Evolutionary conservation across 768 basidiomycete species (phyloP).

Genomic region (Lactifluus volemus): DNA sequence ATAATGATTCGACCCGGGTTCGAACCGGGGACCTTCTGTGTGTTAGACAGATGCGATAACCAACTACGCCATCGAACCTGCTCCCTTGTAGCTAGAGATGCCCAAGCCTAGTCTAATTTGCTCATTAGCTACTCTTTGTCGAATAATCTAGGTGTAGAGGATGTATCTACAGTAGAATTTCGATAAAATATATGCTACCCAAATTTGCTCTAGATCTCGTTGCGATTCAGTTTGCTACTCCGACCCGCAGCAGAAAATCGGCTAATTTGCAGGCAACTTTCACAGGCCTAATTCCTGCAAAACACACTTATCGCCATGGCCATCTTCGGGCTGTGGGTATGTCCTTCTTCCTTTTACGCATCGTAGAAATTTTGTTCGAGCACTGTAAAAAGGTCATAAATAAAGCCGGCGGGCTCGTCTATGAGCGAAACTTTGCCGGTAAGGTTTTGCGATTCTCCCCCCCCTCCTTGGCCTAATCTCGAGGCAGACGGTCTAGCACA

Average conservation of each 20-base stretch:
- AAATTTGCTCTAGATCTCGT: too few species aligned
- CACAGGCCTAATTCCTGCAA: too few species aligned
- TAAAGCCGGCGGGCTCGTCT: conserved; percentile 95
- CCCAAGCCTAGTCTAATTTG: too few species aligned
- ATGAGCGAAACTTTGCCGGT: conserved; percentile 90
- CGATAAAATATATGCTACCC: too few species aligned
- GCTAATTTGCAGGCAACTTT: too few species aligned
- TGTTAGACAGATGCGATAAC: conserved; percentile 76
- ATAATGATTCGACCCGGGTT: conserved; percentile 18
- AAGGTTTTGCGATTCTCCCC: conserved; percentile 16
- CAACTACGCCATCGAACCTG: conserved; percentile 55
- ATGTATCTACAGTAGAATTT: too few species aligned
- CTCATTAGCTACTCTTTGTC: too few species aligned
- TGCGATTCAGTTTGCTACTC: too few species aligned
- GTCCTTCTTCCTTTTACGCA: conserved; percentile 17
- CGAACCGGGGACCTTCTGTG: conserved; percentile 23
- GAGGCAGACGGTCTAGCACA: conserved; percentile 78
- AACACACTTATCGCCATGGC: conserved; percentile 39
- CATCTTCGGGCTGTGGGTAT: conserved; percentile 76
- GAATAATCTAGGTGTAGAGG: too few species aligned
- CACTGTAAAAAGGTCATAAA: conserved; percentile 69
- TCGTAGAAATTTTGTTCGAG: conserved; percentile 4
- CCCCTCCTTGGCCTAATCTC: not conserved
- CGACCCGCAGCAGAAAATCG: too few species aligned
- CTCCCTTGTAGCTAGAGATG: not conserved